Evolutionary conservation across 441 rosid genomes (phyloP).

Genomic region (Aquilaria agallochum): DNA sequence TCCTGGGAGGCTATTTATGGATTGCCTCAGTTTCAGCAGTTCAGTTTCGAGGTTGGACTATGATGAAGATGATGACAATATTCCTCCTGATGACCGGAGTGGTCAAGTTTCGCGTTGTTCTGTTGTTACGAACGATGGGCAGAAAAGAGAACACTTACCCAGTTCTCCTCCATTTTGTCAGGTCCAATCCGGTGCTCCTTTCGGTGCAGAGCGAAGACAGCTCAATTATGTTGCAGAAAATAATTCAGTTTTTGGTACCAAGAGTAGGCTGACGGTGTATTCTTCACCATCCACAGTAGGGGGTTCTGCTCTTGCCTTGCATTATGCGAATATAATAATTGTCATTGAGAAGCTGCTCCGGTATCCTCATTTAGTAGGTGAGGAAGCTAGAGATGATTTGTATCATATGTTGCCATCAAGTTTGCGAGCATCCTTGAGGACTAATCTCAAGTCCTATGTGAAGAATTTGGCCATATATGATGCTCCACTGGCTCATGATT

Average conservation of each 20-base stretch:
- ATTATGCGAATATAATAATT: constrained; percentile 84
- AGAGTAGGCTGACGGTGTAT: constrained; percentile 43
- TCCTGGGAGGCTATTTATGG: constrained; percentile 83
- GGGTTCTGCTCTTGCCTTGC: constrained; percentile 86
- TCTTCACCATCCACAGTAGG: constrained; percentile 73
- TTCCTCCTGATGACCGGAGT: constrained; percentile 31
- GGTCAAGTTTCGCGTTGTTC: constrained; percentile 45
- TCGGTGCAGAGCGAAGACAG: constrained; percentile 31
- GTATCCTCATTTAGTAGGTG: constrained; percentile 96
- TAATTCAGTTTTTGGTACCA: constrained; percentile 38
- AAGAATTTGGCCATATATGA: constrained; percentile 87
- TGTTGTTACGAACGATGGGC: constrained; percentile 28
- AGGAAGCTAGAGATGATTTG: constrained; percentile 90
- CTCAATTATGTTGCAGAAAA: constrained; percentile 17
- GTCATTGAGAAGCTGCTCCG: constrained; percentile 88
- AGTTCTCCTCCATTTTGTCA: constrained; percentile 27
- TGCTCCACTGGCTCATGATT: constrained; percentile 89
- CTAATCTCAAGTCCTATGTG: constrained; percentile 66
- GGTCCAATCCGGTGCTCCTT: constrained; percentile 22
- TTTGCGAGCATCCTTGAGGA: constrained; percentile 57
- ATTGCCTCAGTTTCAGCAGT: constrained; percentile 75
- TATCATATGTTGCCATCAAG: constrained; percentile 93
- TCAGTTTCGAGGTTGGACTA: constrained; percentile 50
- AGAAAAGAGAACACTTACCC: constrained; percentile 25
- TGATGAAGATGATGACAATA: constrained; percentile 33